Evolutionary conservation across 2,329 filamentous ascomycete genomes (phyloP).

Genomic region (Pleurostoma richardsiae): DNA sequence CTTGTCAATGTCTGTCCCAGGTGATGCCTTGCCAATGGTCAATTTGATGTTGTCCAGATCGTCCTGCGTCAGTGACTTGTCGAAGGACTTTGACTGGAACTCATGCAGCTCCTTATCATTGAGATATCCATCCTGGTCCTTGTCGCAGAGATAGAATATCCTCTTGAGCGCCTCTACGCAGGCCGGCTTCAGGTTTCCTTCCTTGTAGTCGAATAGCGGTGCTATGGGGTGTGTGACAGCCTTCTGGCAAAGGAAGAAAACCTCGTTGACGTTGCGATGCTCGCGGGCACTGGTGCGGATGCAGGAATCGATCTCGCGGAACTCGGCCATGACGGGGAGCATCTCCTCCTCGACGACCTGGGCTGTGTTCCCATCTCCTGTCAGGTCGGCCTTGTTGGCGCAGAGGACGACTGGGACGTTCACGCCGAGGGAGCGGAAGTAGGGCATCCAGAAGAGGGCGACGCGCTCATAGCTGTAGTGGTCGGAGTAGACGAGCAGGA

Average conservation of each 20-base stretch:
- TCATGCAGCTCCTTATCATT: constrained; percentile 87
- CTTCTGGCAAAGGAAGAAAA: constrained; percentile 97
- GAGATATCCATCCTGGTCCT: constrained; percentile 89
- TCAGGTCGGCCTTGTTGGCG: constrained; percentile 94
- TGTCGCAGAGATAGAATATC: constrained; percentile 94
- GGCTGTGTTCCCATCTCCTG: constrained; percentile 66
- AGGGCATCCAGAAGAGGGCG: constrained; percentile 96
- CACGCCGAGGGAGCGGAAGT: constrained; percentile 95
- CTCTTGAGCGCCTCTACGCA: constrained; percentile 81
- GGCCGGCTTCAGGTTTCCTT: constrained; percentile 79
- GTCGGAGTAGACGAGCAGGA: constrained; percentile 93
- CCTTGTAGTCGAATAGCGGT: constrained; percentile 94
- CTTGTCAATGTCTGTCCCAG: constrained; percentile 55
- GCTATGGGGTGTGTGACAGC: constrained; percentile 96
- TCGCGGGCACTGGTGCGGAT: constrained; percentile 91
- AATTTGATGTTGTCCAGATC: constrained; percentile 90
- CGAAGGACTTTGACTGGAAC: constrained; percentile 89
- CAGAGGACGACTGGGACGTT: constrained; percentile 97
- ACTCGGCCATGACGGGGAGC: constrained; percentile 96
- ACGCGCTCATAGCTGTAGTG: constrained; percentile 99
- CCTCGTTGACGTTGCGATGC: constrained; percentile 90
- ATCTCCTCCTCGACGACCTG: constrained; percentile 96
- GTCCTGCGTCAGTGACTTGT: constrained; percentile 73
- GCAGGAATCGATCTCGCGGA: constrained; percentile 97
- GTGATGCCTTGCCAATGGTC: constrained; percentile 67